These are phyloP conservation scores for Rhodamnia argentea DNA, from an alignment of 345 rosid species.

Conservation along the genomic window DNA sequence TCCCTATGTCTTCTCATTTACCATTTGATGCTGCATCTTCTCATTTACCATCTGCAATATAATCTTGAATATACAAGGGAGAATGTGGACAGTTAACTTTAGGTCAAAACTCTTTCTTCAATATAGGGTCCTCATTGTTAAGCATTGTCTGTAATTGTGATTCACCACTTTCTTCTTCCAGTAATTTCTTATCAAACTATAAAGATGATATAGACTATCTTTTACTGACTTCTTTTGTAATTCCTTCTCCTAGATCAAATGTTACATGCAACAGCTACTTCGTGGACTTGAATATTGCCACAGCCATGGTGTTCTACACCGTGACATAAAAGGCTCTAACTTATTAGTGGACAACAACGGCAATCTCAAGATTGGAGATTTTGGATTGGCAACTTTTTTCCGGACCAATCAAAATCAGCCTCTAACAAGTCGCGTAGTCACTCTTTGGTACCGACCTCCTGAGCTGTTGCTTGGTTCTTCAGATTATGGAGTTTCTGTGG, in stretches of 20 bases:
- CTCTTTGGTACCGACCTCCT: slow-evolving; percentile 54
- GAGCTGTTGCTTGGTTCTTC: slow-evolving; percentile 59
- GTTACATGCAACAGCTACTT: slow-evolving; percentile 49
- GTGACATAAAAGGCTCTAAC: slow-evolving; percentile 50
- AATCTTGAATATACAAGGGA: neutral
- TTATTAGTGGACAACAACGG: slow-evolving; percentile 28
- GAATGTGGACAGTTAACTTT: neutral
- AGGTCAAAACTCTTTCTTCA: neutral
- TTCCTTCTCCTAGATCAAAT: slow-evolving; percentile 30
- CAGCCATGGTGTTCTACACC: slow-evolving; percentile 41
- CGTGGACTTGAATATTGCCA: slow-evolving; percentile 48
- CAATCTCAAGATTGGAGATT: slow-evolving; percentile 46
- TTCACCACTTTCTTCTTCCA: neutral
- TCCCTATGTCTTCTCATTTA: neutral
- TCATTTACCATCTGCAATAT: neutral
- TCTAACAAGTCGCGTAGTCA: slow-evolving; percentile 50
- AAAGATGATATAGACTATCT: neutral
- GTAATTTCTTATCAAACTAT: neutral
- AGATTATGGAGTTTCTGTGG: slow-evolving; percentile 38
- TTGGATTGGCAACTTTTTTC: slow-evolving; percentile 42
- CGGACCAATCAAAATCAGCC: slow-evolving; percentile 31
- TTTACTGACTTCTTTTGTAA: neutral
- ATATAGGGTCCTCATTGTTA: neutral
- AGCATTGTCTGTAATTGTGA: neutral
- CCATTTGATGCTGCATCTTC: neutral